Conservation (phyloP, 1,284 basidiomycete species). For the Austroboletus novae-zelandiae region DNA sequence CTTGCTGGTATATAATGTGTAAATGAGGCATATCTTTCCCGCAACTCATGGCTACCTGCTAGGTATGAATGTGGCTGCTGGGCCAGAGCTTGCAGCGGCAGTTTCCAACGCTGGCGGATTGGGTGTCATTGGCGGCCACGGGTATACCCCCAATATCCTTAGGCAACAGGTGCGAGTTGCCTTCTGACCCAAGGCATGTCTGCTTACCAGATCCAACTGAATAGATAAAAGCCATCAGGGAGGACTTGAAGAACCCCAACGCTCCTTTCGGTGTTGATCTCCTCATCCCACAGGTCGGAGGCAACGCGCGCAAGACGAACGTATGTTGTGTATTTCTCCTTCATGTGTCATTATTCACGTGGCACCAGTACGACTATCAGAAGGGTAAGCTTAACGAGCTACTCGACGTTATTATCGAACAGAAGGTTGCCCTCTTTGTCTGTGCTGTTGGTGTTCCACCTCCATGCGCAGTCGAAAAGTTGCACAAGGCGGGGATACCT, state of each 20-base stretch:
- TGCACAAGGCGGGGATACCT: slow-evolving; percentile 78
- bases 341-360: slow-evolving; percentile 1
- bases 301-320: slow-evolving; percentile 82
- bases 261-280: slow-evolving; percentile 87
- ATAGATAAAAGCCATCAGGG: slow-evolving; percentile 75
- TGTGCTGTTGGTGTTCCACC: slow-evolving; percentile 86
- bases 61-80: slow-evolving; percentile 88
- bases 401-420: slow-evolving; percentile 85
- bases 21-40: neutral
- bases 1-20: slow-evolving; percentile 59
- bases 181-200: neutral
- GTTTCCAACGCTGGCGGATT: slow-evolving; percentile 82
- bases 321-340: slow-evolving; percentile 38
- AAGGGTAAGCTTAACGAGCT: slow-evolving; percentile 78
- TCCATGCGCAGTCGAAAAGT: slow-evolving; percentile 68
- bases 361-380: slow-evolving; percentile 69
- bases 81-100: slow-evolving; percentile 83
- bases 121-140: slow-evolving; percentile 85
- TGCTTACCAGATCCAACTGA: slow-evolving; percentile 7
- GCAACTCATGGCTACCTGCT: slow-evolving; percentile 5
- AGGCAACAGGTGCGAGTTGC: slow-evolving; percentile 54
- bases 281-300: slow-evolving; percentile 79
- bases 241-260: slow-evolving; percentile 62
- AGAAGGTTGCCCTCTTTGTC: slow-evolving; percentile 80
- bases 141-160: slow-evolving; percentile 75